Percentiles rank a stretch among this genome's conserved stretches.
phyloP scores from a whole-genome alignment of 164 flowering plant genomes.

The Protea cynaroides region DNA sequence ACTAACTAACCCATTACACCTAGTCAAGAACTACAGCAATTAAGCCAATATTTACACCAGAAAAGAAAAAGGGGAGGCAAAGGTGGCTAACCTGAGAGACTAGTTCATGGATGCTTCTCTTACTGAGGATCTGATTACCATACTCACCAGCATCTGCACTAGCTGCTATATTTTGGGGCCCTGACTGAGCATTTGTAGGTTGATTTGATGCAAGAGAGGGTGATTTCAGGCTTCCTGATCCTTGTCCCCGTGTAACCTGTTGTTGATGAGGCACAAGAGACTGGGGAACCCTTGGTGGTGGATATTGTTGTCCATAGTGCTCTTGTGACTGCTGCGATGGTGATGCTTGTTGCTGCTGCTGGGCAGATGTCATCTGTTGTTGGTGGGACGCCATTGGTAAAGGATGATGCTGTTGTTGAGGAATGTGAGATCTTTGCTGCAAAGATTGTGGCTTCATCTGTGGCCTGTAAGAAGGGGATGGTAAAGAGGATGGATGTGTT shows the following conservation, averaged over 20 bases:
- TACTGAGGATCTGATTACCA: slow-evolving; percentile 55
- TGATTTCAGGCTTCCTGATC: slow-evolving; percentile 46
- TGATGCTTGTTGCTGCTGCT: slow-evolving; percentile 33
- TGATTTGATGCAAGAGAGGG: slow-evolving; percentile 31
- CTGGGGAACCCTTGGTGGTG: slow-evolving; percentile 45
- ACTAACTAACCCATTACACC: background rate
- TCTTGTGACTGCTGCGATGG: slow-evolving; percentile 53
- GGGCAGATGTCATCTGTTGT: slow-evolving; percentile 40
- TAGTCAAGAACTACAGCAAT: background rate
- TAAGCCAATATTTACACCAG: background rate
- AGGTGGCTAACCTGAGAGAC: slow-evolving; percentile 54
- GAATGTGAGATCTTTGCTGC: slow-evolving; percentile 57
- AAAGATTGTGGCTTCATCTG: slow-evolving; percentile 43
- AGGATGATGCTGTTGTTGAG: slow-evolving; percentile 43
- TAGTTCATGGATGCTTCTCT: slow-evolving; percentile 85
- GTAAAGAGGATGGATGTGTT: slow-evolving; percentile 46
- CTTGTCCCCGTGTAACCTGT: slow-evolving; percentile 38
- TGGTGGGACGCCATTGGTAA: slow-evolving; percentile 36
- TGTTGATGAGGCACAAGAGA: slow-evolving; percentile 43
- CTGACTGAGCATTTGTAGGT: slow-evolving; percentile 27
- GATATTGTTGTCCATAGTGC: slow-evolving; percentile 44
- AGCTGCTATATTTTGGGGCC: slow-evolving; percentile 23
- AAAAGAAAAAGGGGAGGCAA: background rate
- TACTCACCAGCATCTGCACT: slow-evolving; percentile 44
- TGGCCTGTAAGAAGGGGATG: slow-evolving; percentile 55